phyloP scores from a whole-genome alignment of 495 filamentous ascomycete species.

The Venustampulla echinocandica region DNA sequence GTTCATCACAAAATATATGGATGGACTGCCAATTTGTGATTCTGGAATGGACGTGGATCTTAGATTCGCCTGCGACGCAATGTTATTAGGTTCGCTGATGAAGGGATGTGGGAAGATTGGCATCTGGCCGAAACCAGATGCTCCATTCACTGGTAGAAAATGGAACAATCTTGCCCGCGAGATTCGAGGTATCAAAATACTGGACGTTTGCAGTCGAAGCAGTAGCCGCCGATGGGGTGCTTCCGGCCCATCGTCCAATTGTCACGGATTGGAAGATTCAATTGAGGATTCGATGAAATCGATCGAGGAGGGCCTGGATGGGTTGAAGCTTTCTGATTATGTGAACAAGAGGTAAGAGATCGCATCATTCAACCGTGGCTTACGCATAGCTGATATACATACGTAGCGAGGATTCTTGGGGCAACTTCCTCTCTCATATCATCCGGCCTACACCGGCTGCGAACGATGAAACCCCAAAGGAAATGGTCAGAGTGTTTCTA shows the following conservation, averaged over 20 bases:
- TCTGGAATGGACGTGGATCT: neutral
- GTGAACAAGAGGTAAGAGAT: slow-evolving; percentile 7
- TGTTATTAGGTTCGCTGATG: slow-evolving; percentile 14
- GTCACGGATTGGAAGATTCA: slow-evolving; percentile 7
- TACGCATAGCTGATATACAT: too few relatives aligned
- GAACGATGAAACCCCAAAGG: too few relatives aligned
- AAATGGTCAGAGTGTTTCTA: too few relatives aligned
- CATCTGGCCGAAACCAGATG: slow-evolving; percentile 8
- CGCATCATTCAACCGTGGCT: too few relatives aligned
- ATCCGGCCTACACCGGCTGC: too few relatives aligned
- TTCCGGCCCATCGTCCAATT: neutral
- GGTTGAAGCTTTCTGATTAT: slow-evolving; percentile 1
- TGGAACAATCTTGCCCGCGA: slow-evolving; percentile 2
- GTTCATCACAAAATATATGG: slow-evolving; percentile 4
- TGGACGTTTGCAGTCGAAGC: slow-evolving; percentile 6
- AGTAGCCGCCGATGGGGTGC: slow-evolving; percentile 3
- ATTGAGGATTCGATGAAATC: slow-evolving; percentile 3
- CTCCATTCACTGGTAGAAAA: slow-evolving; percentile 9
- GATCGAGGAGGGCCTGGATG: slow-evolving; percentile 1
- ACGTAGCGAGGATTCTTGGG: too few relatives aligned
- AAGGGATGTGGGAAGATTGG: slow-evolving; percentile 3
- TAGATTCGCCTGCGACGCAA: slow-evolving; percentile 12
- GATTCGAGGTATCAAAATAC: slow-evolving; percentile 7
- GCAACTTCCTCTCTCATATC: too few relatives aligned
- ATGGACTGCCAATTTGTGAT: slow-evolving; percentile 4